Base-by-base conservation (phyloP, 2,329 filamentous ascomycete species). In the Xylariaceae sp. region DNA sequence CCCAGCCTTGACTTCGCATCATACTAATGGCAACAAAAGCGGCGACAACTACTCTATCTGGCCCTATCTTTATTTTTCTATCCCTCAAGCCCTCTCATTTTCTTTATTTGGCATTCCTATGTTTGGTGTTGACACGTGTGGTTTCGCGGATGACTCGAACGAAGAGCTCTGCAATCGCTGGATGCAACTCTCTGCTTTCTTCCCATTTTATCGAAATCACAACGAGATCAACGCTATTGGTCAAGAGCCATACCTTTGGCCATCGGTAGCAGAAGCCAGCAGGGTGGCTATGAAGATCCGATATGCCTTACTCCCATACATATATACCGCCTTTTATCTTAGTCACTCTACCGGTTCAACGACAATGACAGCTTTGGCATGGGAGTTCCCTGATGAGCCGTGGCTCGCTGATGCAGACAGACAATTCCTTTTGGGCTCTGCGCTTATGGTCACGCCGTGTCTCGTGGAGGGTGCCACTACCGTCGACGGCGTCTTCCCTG, bases 201-300 rank as follows among this genome's bases (percentile, higher is more conserved):
- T 87, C 66, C 82, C 84, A 6, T 88, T 89, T 65, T 88, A 87
- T 65, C 73, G 85, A 19, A 89, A 89, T 63, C 85, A 90, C 68
- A 89, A 89, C 55, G 67, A 67, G 3, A 64, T 85, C 2, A 73
- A 71, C 1, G 75, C 79, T 9, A 71, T 71, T 38, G 59, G 75
- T 0, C 86, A 90, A 57, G 86, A 90, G 61, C 83, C 85, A 0
- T 90, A 86, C 55, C 58, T 74, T 13, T 89, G 85, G 85, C 67
- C 67, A 3, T 74, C 73, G 1, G 85, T 89, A 1, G 74, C 75
- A 2, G 73, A 79, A 4, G 83, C 85, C 0, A 72, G 76, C n/a
- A 77, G 75, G 47, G 67, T 63, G 0, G 85, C 83, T 1, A 89
- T 89, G 78, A 63, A 69, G 4, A 83, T 88, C 48, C 78, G 86